phyloP scores from a whole-genome alignment of 2,329 filamentous ascomycete genomes.

The Acrocalymma vagum region DNA sequence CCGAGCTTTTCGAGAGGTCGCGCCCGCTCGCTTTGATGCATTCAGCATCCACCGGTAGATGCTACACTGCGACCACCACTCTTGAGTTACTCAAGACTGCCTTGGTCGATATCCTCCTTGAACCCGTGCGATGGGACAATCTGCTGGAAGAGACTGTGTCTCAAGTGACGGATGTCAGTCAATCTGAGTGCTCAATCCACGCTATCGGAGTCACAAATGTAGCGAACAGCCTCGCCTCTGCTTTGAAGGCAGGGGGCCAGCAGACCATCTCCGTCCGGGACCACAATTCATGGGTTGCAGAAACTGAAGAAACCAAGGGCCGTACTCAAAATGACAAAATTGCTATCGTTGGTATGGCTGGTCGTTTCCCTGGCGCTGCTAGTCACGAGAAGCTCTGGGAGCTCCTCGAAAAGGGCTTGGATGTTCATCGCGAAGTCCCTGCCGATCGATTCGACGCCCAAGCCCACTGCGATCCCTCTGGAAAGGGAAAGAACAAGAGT shows the following conservation, averaged over 20 bases:
- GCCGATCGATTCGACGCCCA: conserved; percentile 77
- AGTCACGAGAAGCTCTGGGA: conserved; percentile 79
- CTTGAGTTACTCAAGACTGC: conserved; percentile 55
- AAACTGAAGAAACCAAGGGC: conserved; percentile 42
- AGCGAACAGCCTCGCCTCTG: conserved; percentile 64
- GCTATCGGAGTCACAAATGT: conserved; percentile 62
- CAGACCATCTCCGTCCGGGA: conserved; percentile 53
- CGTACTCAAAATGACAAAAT: conserved; percentile 72
- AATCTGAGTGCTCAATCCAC: conserved; percentile 53
- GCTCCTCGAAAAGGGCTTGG: conserved; percentile 75
- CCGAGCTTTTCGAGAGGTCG: conserved; percentile 51
- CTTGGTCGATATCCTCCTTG: conserved; percentile 55
- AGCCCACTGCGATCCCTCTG: conserved; percentile 74
- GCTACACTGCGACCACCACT: conserved; percentile 54
- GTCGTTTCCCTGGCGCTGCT: conserved; percentile 77
- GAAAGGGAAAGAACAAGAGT: conserved; percentile 78
- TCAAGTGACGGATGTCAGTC: conserved; percentile 53
- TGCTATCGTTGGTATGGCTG: conserved; percentile 85
- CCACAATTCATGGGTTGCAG: conserved; percentile 53
- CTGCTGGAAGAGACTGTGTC: conserved; percentile 58
- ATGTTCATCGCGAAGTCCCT: conserved; percentile 74
- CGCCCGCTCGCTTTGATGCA: conserved; percentile 55
- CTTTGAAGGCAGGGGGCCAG: conserved; percentile 60
- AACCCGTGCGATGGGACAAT: conserved; percentile 59
- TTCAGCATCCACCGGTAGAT: conserved; percentile 57